Evolutionary conservation across 2,329 filamentous ascomycete species (phyloP), one percentile per base, ranked within the genome.

Genomic region (Exophiala viscosa): DNA sequence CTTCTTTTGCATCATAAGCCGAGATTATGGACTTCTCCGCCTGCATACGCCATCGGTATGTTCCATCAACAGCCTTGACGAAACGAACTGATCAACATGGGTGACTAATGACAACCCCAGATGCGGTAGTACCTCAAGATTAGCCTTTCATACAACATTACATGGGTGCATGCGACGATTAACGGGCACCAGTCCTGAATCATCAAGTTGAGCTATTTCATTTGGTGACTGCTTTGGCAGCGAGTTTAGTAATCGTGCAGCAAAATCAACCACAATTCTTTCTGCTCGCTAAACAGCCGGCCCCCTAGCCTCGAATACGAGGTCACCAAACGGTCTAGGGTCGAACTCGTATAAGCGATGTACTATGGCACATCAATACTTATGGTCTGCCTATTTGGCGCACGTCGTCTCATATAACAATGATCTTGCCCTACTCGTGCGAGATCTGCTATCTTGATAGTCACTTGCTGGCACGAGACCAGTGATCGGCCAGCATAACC

Each of bases 51-150:
- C 23, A 28, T 6, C 20, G 20, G 20, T 23, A 23, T 23, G 20
- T 23, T 23, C 20, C 20, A 3, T 23, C 20, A 23, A 6, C 20
- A 6, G 20, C 20, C 20, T 23, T 28, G 23, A 28, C 23, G 5
- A 28, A 28, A 28, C 23, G 8, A 7, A 28, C 8, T 28, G 23
- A 28, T 28, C 5, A 28, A 38, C 23, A 7, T 28, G 23, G 23
- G 23, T 51, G 41, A 51, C 48, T 46, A 51, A 51, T 51, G 11
- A 11, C 13, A 5, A 14, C 31, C 11, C 36, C 44, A 28, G 33
- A 52, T 47, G 38, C 7, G 44, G 50, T 48, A 52, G 50, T 43
- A 52, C 42, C 47, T 51, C 48, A 23, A 17, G n/a, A 43, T 10
- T 43, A 45, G 15, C 32, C 40, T 45, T 23, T 51, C 31, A 51